phyloP scores from a whole-genome alignment of 306 rosid genomes.

The Benincasa hispida region DNA sequence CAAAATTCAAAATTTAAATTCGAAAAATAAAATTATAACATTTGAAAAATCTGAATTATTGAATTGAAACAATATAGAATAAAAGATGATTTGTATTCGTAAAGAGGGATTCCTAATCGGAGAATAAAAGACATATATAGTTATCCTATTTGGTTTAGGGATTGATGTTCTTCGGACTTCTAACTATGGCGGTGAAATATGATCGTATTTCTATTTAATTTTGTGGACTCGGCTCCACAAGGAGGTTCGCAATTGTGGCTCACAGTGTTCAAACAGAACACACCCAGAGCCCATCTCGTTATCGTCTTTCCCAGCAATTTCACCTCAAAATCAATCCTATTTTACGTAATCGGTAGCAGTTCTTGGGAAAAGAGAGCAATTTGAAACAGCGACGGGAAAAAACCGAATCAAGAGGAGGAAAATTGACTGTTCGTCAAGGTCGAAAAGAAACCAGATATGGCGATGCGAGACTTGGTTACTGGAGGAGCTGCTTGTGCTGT shows the following conservation, averaged over 20 bases:
- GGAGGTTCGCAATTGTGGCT: background rate
- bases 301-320: background rate
- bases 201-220: background rate
- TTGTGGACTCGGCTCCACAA: background rate
- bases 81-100: too few relatives aligned
- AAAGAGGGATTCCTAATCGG: too few relatives aligned
- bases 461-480: constrained; percentile 82
- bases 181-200: background rate
- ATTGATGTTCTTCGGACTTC: background rate
- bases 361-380: background rate
- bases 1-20: too few relatives aligned
- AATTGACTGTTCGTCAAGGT: background rate
- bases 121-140: too few relatives aligned
- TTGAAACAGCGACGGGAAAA: background rate
- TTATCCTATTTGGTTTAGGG: background rate
- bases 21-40: too few relatives aligned
- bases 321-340: background rate
- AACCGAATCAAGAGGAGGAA: background rate
- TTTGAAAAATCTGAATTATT: too few relatives aligned
- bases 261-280: background rate
- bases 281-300: constrained; percentile 5
- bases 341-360: background rate
- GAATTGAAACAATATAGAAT: too few relatives aligned
- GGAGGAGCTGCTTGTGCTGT: constrained; percentile 85
- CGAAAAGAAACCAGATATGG: constrained; percentile 24